These are phyloP conservation scores for Carex pumila DNA, from an alignment of 176 grass and related monocot genomes.

Conservation along the genomic window DNA sequence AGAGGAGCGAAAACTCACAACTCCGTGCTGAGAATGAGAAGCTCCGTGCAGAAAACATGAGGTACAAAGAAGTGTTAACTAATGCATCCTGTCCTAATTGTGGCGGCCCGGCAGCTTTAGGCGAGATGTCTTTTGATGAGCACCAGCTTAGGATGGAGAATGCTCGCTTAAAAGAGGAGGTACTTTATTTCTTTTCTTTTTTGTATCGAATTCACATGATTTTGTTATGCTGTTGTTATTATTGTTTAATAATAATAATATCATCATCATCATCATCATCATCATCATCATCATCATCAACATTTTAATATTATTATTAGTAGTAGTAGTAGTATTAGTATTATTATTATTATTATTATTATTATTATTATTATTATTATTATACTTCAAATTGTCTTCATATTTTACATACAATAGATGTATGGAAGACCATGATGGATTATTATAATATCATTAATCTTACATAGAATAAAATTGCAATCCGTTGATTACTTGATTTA, in stretches of 20 bases:
- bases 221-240: not conserved
- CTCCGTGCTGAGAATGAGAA: constrained; percentile 81
- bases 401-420: not conserved
- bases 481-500: not conserved
- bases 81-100: constrained; percentile 79
- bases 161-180: constrained; percentile 61
- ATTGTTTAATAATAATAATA: not conserved
- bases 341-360: not conserved
- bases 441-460: not conserved
- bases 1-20: constrained; percentile 63
- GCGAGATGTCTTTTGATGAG: constrained; percentile 96
- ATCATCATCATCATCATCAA: not conserved
- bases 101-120: constrained; percentile 58
- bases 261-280: not conserved
- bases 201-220: not conserved
- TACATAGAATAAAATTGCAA: not conserved
- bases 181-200: not conserved
- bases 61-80: constrained; percentile 70
- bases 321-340: too few relatives aligned
- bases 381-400: not conserved
- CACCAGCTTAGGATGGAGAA: constrained; percentile 83
- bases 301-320: not conserved
- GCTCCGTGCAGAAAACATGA: constrained; percentile 64
- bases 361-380: not conserved
- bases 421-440: too few relatives aligned